phyloP scores from a whole-genome alignment of 805 yeast species.

The Myxozyma nipponensis region DNA sequence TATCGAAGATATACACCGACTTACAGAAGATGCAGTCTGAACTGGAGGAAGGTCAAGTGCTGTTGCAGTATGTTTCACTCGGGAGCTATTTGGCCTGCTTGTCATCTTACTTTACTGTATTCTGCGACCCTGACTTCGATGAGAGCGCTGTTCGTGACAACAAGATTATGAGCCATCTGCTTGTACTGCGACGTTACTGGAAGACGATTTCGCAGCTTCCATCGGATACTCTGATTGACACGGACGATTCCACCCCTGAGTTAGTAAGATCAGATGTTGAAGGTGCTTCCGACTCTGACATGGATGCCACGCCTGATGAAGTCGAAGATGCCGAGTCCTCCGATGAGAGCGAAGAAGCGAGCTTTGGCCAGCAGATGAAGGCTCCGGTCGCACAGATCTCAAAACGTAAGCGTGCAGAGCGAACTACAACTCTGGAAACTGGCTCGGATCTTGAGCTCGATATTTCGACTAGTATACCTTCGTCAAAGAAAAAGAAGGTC shows the following conservation, averaged over 20 bases:
- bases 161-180: constrained; percentile 81
- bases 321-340: constrained; percentile 9
- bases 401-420: constrained; percentile 24
- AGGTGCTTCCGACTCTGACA: constrained; percentile 28
- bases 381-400: constrained; percentile 2
- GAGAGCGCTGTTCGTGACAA: constrained; percentile 71
- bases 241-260: constrained; percentile 12
- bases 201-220: constrained; percentile 56
- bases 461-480: constrained; percentile 47
- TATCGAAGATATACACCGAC: constrained; percentile 43
- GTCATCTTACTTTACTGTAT: constrained; percentile 71
- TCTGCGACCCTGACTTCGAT: constrained; percentile 52
- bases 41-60: constrained; percentile 16
- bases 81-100: constrained; percentile 76
- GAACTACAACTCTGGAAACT: constrained; percentile 22
- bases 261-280: constrained; percentile 30
- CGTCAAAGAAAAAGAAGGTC: constrained; percentile 42
- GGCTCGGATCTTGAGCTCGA: constrained; percentile 48
- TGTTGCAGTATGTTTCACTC: constrained; percentile 63
- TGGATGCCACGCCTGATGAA: not conserved
- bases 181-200: constrained; percentile 68
- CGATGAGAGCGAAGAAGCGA: constrained; percentile 32
- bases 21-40: constrained; percentile 15
- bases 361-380: constrained; percentile 9
- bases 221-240: constrained; percentile 36